Percentiles rank a stretch among this genome's conserved stretches.
phyloP scores from a whole-genome alignment of 108 stramenopile species.

The Licmophora abbreviata region DNA sequence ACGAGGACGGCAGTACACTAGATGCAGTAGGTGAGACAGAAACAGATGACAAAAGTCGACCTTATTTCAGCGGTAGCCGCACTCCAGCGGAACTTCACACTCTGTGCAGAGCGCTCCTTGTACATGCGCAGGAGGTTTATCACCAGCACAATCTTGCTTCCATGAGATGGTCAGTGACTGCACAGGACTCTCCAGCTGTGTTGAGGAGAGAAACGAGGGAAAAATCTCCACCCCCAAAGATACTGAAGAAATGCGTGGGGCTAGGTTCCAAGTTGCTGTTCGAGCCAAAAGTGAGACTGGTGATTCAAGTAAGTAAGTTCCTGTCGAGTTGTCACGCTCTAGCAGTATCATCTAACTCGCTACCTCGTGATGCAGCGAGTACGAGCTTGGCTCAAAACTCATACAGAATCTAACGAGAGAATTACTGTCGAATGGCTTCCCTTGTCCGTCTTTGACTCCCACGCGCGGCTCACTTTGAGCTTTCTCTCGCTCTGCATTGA shows the following conservation, averaged over 20 bases:
- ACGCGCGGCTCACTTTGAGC: conserved; percentile 46
- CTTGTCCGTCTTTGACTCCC: conserved; percentile 61
- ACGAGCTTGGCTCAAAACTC: conserved; percentile 31
- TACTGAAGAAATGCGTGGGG: conserved; percentile 58
- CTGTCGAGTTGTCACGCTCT: background rate
- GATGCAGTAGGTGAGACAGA: background rate
- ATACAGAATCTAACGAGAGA: conserved; percentile 17
- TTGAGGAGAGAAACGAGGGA: conserved; percentile 37
- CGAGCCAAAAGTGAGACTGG: conserved; percentile 57
- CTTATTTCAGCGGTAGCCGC: conserved; percentile 57
- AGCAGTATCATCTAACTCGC: background rate
- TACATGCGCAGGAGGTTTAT: conserved; percentile 75
- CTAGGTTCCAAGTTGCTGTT: conserved; percentile 69
- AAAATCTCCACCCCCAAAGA: conserved; percentile 33
- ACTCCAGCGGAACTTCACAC: conserved; percentile 44
- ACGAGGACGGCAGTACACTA: background rate
- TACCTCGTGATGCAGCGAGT: conserved; percentile 22
- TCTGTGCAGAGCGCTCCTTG: conserved; percentile 63
- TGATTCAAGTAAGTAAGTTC: conserved; percentile 26
- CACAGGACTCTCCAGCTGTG: conserved; percentile 20
- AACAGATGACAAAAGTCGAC: background rate
- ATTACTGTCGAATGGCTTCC: conserved; percentile 63
- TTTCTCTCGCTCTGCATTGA: conserved; percentile 41
- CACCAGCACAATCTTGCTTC: conserved; percentile 60
- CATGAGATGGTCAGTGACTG: conserved; percentile 12